Base-by-base conservation (phyloP, 192 early-diverging fungal species). In the Diversispora eburnea region DNA sequence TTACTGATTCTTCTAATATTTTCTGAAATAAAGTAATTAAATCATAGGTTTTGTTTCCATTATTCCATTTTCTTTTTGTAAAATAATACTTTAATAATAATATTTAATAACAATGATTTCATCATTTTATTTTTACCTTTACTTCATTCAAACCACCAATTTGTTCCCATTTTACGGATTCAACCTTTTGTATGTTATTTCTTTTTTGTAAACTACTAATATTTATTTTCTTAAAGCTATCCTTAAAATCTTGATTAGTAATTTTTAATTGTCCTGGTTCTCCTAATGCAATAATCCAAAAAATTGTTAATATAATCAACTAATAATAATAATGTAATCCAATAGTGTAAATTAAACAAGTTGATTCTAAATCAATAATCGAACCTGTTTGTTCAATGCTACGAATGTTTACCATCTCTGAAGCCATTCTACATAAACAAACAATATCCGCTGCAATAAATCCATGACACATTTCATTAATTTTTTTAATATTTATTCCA, bases 131-230 rank as follows among this genome's bases (percentile, higher is more conserved):
- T 7, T 10, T 46, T 81, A 90, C 90, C 76, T 96, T 96, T 12
- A 87, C 90, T 0, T 73, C 67, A 6, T 79, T 81, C 33, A 95
- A 77, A 3, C 95, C 95, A 19, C 94, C 95, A 69, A 97, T 88
- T 77, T 95, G 92, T 0, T 69, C 65, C 92, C 94, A 95, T 33
- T 76, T 54, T 5, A 94, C 87, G 20, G 74, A 56, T 20, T 80
- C 84, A 12, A 82, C 77, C 56, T 78, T 78, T 52, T 87, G 76
- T 0, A 82, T 83, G 22, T 77, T 84, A 4, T 73, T 72, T 2
- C 68, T 72, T 67, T 81, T 62, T 69, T 69, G 20, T 54, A 77
- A 41, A 75, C 83, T 43, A 58, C 67, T 72, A 42, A 83, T 54
- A 8, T 72, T 39, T 15, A 81, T 67, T 70, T 77, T 47, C 42